Evolutionary conservation across 2,329 filamentous ascomycete genomes (phyloP).

Genomic region (Monosporascus sp.): DNA sequence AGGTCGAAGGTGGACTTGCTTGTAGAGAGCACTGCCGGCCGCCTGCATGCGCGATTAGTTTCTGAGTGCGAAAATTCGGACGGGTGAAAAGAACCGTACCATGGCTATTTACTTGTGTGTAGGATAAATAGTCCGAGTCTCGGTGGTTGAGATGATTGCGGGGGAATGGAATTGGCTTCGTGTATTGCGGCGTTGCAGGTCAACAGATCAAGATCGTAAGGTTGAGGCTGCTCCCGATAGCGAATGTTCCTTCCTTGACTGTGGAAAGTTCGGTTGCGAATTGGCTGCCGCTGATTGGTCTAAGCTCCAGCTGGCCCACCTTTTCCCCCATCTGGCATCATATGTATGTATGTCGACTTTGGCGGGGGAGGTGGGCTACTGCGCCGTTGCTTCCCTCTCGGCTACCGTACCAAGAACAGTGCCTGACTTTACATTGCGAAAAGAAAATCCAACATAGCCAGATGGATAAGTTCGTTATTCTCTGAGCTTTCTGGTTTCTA

Average conservation of each 20-base stretch:
- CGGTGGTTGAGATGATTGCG: background rate
- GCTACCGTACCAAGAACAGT: too few species aligned
- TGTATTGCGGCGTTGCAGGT: background rate
- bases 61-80: constrained; percentile 4
- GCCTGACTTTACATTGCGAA: too few species aligned
- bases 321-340: background rate
- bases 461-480: too few species aligned
- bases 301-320: constrained; percentile 19
- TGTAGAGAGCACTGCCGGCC: constrained; percentile 48
- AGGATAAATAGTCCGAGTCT: background rate
- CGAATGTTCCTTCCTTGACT: background rate
- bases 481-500: too few species aligned
- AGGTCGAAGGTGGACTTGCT: constrained; percentile 39
- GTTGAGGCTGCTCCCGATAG: constrained; percentile 2
- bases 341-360: background rate
- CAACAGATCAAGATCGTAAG: constrained; percentile 4
- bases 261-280: constrained; percentile 18
- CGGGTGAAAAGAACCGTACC: constrained; percentile 39
- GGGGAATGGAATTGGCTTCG: background rate
- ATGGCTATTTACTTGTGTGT: constrained; percentile 31
- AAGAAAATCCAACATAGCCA: too few species aligned
- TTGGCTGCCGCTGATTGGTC: constrained; percentile 28
- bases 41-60: constrained; percentile 33
- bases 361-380: background rate
- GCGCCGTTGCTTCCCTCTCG: background rate